Evolutionary conservation across 345 rosid genomes (phyloP).

Genomic region (Lenwebbia sp.): DNA sequence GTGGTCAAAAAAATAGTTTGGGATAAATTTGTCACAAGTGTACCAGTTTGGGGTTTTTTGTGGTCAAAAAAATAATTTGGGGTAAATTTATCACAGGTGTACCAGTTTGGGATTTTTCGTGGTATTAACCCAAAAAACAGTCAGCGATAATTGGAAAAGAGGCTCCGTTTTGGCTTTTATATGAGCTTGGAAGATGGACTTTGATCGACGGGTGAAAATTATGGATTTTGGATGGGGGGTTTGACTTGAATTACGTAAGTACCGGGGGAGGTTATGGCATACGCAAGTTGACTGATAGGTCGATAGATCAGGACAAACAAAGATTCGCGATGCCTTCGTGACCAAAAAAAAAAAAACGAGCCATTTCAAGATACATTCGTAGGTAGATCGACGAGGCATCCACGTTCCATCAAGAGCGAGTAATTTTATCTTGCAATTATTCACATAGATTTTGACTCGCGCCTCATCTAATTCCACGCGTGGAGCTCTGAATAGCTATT

Average conservation of each 20-base stretch:
- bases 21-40: no score
- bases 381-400: fast-evolving
- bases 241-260: neutral
- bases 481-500: neutral
- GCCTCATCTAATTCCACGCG: neutral
- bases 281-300: no score
- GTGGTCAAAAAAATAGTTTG: no score
- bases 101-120: no score
- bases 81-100: no score
- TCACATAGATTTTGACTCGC: neutral
- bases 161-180: neutral
- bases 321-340: neutral
- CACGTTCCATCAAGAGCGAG: neutral
- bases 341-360: neutral
- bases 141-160: neutral
- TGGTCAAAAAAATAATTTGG: no score
- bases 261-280: neutral
- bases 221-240: no score
- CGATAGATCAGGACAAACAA: neutral
- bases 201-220: no score
- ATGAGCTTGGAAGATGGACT: no score
- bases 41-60: no score
- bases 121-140: no score
- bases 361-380: neutral
- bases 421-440: neutral